Base-by-base conservation (phyloP, 371 early-diverging fungal genomes). In the Zopfochytrium polystomum region DNA sequence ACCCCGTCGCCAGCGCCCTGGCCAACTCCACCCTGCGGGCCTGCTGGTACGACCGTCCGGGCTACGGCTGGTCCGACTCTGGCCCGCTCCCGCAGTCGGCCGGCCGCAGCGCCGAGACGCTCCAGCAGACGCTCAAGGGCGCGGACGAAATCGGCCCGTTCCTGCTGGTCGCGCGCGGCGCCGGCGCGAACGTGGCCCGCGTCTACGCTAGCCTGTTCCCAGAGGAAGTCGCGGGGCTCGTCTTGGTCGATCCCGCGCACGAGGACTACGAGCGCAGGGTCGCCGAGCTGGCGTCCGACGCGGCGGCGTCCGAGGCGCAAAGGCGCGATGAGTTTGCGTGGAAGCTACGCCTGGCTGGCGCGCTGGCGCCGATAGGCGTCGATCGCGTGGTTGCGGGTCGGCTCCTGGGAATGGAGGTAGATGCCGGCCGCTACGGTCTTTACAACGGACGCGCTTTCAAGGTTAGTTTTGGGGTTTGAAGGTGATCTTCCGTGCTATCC, bases 111-210 rank as follows among this genome's bases (percentile, higher is more conserved):
- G 58, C 65, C 15, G 55, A 45, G 18, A 55, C 33, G 20, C 27
- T 65, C 4, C 42, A 65, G 22, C 34, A 53, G 23, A 15, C 59
- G n/a, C 29, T 65, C 7, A 50, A 51, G 38, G 47, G 15, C 3
- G 58, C 65, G 13, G 54, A 49, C 2, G 65, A 65, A 50, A 32
- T 31, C 11, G 65, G 65, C 20, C 65, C 65, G 13, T 65, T 65
- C 54, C 32, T 65, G 11, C 48, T 65, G 4, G 65, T 65, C 1
- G 65, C 59, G 25, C 65, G 59, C 38, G 52, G 54, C 7, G 58
- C 35, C 59, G 65, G 65, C 6, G 65, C 35, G 1, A 42, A 22
- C 33, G 54, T 35, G n/a, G 54, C 59, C 27, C 58, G 65, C 3
- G 6, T 58, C 2, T 58, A 53, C 54, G 52, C 58, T 9, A 63